Evolutionary conservation across 805 yeast species (phyloP), one percentile per base, ranked within the genome.

Genomic region (Yamadazyma ubonensis): DNA sequence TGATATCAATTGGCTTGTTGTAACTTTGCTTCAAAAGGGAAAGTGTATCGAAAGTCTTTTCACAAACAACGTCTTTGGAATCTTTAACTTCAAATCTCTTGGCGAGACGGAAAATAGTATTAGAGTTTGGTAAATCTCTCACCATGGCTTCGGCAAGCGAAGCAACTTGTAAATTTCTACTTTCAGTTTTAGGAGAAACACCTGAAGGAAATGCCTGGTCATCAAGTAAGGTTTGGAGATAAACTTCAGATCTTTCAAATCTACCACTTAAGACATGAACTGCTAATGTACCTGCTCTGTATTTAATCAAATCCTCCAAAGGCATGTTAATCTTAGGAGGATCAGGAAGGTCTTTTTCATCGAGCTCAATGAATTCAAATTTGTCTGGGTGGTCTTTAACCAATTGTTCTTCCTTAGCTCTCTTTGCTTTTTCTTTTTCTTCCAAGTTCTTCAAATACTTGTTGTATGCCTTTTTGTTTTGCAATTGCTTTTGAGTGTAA

Each of bases 51-150:
- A 70, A 71, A 5, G 64, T 57, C 41, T 65, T 65, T 50, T 81
- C 86, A 4, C 69, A 64, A 15, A 78, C 42, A 20, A 86, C 54
- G 27, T 82, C 80, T 31, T 70, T 70, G 7, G 62, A 58, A 16
- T 63, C 64, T 20, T 60, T 69, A 10, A 77, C 79, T 23, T 70
- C 68, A 14, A 68, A 71, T 38, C 67, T 74, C 41, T 72, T 75
- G 1, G 85, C 60, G n/a, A 80, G 55, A 57, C 91, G 71, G 47
- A 86, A 63, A 26, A 78, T 60, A 30, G 78, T 47, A 34, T 60
- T 67, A 26, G 89, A 81, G 55, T 83, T 71, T 29, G 75, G 73
- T 51, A 86, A 70, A 57, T 86, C 93, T 58, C 95, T 76, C 36
- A 86, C 69, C 49, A 84, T 84, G 0, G 76, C 76, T 44, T 73